phyloP scores from a whole-genome alignment of 441 rosid genomes.

The Rhodomyrtus psidioides region DNA sequence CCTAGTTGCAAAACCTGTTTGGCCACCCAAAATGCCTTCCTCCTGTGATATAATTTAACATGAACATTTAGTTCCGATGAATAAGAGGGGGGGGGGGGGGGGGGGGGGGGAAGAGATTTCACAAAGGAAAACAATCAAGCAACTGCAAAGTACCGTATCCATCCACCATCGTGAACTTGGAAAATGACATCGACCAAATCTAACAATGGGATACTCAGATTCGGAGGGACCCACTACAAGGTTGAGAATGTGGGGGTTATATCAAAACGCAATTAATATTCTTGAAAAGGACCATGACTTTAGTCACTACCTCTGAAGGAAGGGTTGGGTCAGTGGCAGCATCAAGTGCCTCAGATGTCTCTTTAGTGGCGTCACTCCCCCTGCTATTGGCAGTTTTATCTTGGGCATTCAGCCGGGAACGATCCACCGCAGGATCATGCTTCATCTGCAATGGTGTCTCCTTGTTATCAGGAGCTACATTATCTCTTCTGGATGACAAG shows the following conservation, averaged over 20 bases:
- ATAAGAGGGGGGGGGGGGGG: background rate
- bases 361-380: conserved; percentile 30
- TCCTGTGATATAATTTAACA: conserved; percentile 36
- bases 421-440: conserved; percentile 27
- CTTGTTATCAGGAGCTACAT: conserved; percentile 29
- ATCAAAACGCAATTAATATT: background rate
- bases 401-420: conserved; percentile 27
- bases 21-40: conserved; percentile 98
- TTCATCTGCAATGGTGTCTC: conserved; percentile 30
- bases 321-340: conserved; percentile 36
- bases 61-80: background rate
- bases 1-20: conserved; percentile 97
- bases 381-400: conserved; percentile 29
- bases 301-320: conserved; percentile 70
- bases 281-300: background rate
- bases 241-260: background rate
- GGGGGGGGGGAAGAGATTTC: too few relatives aligned
- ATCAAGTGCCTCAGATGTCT: conserved; percentile 33
- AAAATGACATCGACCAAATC: conserved; percentile 92
- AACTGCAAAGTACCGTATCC: conserved; percentile 72
- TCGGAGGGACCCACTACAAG: conserved; percentile 98
- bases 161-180: conserved; percentile 98
- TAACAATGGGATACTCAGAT: conserved; percentile 70
- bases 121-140: background rate
- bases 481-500: conserved; percentile 34